Base-by-base conservation (phyloP, 129 eudicot species). In the Saposhnikovia divaricata region DNA sequence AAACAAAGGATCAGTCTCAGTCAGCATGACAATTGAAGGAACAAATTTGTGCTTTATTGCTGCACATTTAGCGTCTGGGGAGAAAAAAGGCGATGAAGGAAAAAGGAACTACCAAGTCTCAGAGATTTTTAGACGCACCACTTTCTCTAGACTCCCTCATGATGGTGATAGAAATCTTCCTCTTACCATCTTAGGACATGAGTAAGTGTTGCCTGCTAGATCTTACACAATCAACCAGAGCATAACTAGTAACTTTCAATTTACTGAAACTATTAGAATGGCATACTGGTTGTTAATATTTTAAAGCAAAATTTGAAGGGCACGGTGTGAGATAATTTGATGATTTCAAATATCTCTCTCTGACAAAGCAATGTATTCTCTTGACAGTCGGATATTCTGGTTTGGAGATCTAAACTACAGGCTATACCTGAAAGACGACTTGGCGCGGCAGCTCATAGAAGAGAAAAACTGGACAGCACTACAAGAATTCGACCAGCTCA, bases 401-500 rank as follows among this genome's bases (percentile, higher is more conserved):
- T 93, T 91, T 76, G 98, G 98, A 78, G 97, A 93, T 86, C 98
- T 93, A 76, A 93, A 93, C 84, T 93, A 93, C 83, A 90, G 98
- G 78, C 80, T 93, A 80, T 88, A 77, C 84, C 81, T 91, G 82
- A 86, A 90, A 81, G 90, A 93, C 73, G 76, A 90, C 75, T 63
- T 85, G 74, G 98, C 98, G 39, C 88, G 97, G 82, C 83, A 87
- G 86, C 88, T 93, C 45, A 90, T 93, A 84, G 88, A 82, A 78
- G 86, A 86, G 76, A 84, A 86, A 53, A 88, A 93, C 42, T 93
- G 96, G 96, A 86, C 77, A 42, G 92, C 91, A 70, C 84, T 93
- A 81, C 92, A 91, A 83, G 91, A 83, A 79, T 93, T 91, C 70
- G 98, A 94, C 79, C 98, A 91, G 80, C 86, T 94, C 78, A 77